Conservation (phyloP, 257 asterid species). For the Jacaranda copaia region DNA sequence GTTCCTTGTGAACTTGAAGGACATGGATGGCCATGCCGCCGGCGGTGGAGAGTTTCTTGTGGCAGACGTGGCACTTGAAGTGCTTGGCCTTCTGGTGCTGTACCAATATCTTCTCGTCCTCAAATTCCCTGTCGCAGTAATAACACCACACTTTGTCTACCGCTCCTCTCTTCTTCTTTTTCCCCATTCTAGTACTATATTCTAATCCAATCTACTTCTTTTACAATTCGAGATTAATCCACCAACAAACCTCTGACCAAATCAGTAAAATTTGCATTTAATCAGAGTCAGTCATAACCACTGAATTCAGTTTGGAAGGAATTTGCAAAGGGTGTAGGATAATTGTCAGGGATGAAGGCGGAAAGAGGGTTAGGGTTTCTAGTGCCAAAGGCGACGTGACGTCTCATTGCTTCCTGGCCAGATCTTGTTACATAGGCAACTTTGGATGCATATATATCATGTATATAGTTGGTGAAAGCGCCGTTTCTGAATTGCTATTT, state of each 20-base stretch:
- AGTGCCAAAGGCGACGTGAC: no score
- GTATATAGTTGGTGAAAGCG: no score
- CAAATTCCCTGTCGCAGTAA: slow-evolving; percentile 95
- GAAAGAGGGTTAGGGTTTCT: background rate
- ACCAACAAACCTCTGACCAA: background rate
- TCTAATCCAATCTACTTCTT: background rate
- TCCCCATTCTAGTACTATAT: slow-evolving; percentile 38
- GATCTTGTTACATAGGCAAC: no score
- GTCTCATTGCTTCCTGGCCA: no score
- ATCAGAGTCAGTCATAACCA: background rate
- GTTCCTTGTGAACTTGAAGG: slow-evolving; percentile 97
- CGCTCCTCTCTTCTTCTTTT: slow-evolving; percentile 91
- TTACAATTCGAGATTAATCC: slow-evolving; percentile 14
- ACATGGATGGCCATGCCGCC: slow-evolving; percentile 97
- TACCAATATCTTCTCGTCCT: slow-evolving; percentile 95
- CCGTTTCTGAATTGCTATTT: no score
- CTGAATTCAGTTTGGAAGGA: background rate
- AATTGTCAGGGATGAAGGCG: background rate
- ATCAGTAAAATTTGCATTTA: background rate
- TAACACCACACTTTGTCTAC: slow-evolving; percentile 87
- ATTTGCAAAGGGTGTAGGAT: background rate
- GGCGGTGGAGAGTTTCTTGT: slow-evolving; percentile 96
- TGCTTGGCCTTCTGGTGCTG: slow-evolving; percentile 99
- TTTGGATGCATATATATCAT: no score
- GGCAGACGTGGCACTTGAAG: slow-evolving; percentile 95